Percentiles rank a stretch among this genome's conserved stretches.
These are phyloP conservation scores for Coniferiporia weirii DNA, from an alignment of 1,284 basidiomycete genomes.

Conservation along the genomic window DNA sequence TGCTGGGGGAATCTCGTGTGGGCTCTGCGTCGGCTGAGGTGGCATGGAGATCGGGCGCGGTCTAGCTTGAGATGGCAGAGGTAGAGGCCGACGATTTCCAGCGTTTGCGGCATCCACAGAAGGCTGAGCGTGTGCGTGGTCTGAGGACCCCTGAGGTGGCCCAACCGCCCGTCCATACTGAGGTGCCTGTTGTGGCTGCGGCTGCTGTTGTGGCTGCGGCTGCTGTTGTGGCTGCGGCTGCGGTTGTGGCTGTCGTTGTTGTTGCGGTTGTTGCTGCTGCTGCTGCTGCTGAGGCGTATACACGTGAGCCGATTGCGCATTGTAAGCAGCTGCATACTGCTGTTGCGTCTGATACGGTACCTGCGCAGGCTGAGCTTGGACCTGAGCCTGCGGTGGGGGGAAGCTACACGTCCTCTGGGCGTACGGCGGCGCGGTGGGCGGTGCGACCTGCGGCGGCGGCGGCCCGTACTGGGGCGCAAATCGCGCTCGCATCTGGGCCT, in stretches of 20 bases:
- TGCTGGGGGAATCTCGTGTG: not conserved
- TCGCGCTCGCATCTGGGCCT: not conserved
- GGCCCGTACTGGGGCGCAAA: not conserved
- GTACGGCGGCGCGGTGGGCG: not conserved
- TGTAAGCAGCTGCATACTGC: not conserved
- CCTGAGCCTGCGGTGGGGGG: not conserved
- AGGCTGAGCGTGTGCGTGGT: conserved; percentile 10
- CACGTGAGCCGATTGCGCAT: conserved; percentile 2
- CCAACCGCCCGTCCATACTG: not conserved
- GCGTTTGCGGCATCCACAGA: not conserved
- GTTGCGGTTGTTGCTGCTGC: no score
- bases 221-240: not conserved
- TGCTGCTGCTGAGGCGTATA: conserved; percentile 5
- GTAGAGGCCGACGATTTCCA: conserved; percentile 8
- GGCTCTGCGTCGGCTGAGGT: conserved; percentile 5
- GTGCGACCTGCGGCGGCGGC: not conserved
- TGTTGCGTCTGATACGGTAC: conserved; percentile 1
- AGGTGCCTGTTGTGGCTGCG: conserved; percentile 9
- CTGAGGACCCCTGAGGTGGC: not conserved
- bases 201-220: no score
- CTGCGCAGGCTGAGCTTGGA: not conserved
- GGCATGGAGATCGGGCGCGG: conserved; percentile 16
- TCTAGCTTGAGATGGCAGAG: conserved; percentile 1
- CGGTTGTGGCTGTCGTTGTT: conserved; percentile 4
- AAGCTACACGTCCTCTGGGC: not conserved